phyloP scores from a whole-genome alignment of 345 rosid genomes.

The Salix suchowensis region DNA sequence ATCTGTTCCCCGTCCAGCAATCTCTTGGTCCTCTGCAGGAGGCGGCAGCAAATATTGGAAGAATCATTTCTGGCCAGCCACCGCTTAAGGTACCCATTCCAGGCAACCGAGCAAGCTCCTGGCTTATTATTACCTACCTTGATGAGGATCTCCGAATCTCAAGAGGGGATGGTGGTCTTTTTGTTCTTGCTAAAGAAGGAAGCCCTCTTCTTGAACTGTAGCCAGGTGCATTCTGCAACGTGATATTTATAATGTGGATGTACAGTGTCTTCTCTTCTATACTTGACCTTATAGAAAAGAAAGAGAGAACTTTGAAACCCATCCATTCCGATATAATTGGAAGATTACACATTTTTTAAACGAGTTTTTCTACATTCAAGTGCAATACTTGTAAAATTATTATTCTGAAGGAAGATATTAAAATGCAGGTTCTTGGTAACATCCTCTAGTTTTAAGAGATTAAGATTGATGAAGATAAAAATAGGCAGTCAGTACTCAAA shows the following conservation, averaged over 20 bases:
- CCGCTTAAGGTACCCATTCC: conserved; percentile 83
- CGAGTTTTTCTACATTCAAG: neutral
- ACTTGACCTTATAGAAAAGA: neutral
- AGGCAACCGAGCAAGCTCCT: conserved; percentile 57
- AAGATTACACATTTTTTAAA: neutral
- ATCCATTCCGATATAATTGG: neutral
- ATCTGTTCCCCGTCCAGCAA: conserved; percentile 61
- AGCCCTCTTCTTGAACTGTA: conserved; percentile 70
- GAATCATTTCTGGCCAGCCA: conserved; percentile 73
- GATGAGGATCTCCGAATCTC: conserved; percentile 85
- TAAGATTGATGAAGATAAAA: neutral
- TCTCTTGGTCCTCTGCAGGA: conserved; percentile 72
- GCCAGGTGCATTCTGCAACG: conserved; percentile 14
- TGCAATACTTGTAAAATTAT: neutral
- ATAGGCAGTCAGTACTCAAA: neutral
- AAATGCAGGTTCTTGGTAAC: neutral
- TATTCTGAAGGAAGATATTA: neutral
- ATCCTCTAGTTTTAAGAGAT: neutral
- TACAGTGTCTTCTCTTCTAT: neutral
- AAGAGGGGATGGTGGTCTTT: conserved; percentile 95
- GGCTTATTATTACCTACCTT: conserved; percentile 87
- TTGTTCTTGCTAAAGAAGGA: conserved; percentile 83
- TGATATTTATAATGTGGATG: neutral
- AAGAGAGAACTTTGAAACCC: neutral
- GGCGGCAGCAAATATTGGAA: conserved; percentile 57